phyloP scores from a whole-genome alignment of 441 rosid genomes.

The Adansonia rubrostipa region DNA sequence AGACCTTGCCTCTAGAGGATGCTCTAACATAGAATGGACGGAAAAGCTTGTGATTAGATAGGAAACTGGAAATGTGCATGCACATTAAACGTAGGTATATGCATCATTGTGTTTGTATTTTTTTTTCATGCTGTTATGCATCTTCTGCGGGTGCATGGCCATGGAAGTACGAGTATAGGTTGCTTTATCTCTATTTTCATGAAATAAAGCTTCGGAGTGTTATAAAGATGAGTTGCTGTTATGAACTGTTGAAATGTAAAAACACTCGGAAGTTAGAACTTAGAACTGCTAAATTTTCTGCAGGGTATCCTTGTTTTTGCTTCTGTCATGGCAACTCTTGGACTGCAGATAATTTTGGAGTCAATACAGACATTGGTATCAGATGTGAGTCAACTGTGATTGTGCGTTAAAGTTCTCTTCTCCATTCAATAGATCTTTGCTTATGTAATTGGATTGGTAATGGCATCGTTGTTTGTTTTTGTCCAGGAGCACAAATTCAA shows the following conservation, averaged over 20 bases:
- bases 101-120: not conserved
- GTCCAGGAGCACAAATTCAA: constrained; percentile 68
- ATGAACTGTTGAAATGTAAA: constrained; percentile 3
- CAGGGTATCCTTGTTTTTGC: constrained; percentile 99
- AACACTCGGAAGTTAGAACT: not conserved
- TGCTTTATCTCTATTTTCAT: not conserved
- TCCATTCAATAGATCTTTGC: not conserved
- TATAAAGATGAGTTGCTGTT: not conserved
- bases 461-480: constrained; percentile 20
- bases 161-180: not conserved
- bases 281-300: constrained; percentile 25
- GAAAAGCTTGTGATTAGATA: constrained; percentile 10
- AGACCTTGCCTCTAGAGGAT: not conserved
- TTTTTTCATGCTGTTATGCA: not conserved
- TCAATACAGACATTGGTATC: constrained; percentile 69
- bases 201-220: not conserved
- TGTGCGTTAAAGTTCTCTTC: constrained; percentile 15
- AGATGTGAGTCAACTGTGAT: constrained; percentile 52
- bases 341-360: constrained; percentile 94
- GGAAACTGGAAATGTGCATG: not conserved
- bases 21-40: not conserved
- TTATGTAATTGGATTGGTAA: not conserved
- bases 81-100: not conserved
- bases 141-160: not conserved
- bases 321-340: constrained; percentile 97